Evolutionary conservation across 768 basidiomycete species (phyloP), one percentile per base, ranked within the genome.

Genomic region (Naganishia antarctica): DNA sequence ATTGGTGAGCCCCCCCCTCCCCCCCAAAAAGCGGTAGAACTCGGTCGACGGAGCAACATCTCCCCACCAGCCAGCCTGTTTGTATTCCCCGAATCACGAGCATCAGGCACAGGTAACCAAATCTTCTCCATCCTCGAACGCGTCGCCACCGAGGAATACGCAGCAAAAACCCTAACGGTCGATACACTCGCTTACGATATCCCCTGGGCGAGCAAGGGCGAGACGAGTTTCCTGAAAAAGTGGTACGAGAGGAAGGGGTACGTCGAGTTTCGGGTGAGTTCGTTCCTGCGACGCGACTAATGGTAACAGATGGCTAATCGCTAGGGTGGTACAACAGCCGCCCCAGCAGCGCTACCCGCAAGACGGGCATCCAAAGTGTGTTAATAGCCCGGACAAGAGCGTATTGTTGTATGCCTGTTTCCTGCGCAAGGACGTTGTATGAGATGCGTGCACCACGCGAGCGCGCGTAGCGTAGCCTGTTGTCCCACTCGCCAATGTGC

Each of bases 31-130:
- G n/a, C n/a, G 45, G 21, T 6, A 21, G 4, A 34, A 18, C 31
- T 37, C n/a, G 13, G 45, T 37, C n/a, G 13, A 32, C n/a, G 3
- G 18, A 21, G 4, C 15, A 40, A n/a, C 23, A 12, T 26, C 13
- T 50, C 26, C 7, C 32, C n/a, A 67, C 32, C n/a, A 73, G 71
- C 70, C 4, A 67, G 69, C 32, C 63, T 73, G 9, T 73, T 71
- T 45, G 67, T 73, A n/a, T 51, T 60, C 23, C 43, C 60, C 4
- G 44, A 66, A 41, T 69, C 61, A 34, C 72, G 69, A 41, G 45
- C 48, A 4, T 34, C 11, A 0, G 64, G 66, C 18, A 31, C 68
- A 1, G 72, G 72, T 7, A 43, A 47, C 16, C 47, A 51, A 50
- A 60, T 66, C 5, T 61, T 73, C 37, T 45, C 67, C 26, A 25